Evolutionary conservation across 768 basidiomycete genomes (phyloP).

Genomic region (Rhodosporidiobolus sp.): DNA sequence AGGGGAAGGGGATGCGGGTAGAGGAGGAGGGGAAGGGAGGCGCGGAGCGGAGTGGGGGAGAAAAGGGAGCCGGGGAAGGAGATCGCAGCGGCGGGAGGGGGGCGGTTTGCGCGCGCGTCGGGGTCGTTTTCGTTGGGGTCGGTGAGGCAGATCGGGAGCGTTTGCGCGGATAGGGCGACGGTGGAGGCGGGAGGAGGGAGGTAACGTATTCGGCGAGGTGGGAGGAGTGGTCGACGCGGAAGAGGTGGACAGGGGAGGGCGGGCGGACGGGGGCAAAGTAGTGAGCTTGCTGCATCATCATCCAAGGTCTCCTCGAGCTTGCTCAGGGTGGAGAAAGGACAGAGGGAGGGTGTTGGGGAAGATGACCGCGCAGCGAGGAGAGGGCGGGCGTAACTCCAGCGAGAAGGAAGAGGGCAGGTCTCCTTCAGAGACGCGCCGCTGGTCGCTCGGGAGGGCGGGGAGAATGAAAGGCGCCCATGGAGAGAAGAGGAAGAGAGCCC

Average conservation of each 20-base stretch:
- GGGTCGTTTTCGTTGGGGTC: background rate
- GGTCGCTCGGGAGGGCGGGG: background rate
- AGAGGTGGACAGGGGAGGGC: slow-evolving; percentile 16
- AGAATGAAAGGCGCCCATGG: background rate
- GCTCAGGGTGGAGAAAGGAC: background rate
- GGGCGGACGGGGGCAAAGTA: slow-evolving; percentile 19
- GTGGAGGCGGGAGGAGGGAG: background rate
- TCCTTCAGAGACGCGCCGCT: background rate
- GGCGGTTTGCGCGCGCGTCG: background rate
- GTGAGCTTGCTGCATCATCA: slow-evolving; percentile 24
- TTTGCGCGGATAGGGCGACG: background rate
- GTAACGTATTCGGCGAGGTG: slow-evolving; percentile 15
- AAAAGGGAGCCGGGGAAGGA: background rate
- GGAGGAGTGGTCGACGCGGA: background rate
- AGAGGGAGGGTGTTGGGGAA: background rate
- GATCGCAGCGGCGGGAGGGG: background rate
- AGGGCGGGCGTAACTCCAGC: background rate
- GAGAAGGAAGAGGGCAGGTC: background rate
- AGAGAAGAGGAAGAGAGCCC: background rate
- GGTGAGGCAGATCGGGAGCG: slow-evolving; percentile 13
- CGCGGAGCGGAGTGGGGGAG: background rate
- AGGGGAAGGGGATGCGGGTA: background rate
- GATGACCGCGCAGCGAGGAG: background rate
- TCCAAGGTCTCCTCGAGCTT: background rate
- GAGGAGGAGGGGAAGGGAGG: background rate